These are phyloP conservation scores for Coniochaeta sp. DNA, from an alignment of 2,329 filamentous ascomycete species.

Conservation along the genomic window DNA sequence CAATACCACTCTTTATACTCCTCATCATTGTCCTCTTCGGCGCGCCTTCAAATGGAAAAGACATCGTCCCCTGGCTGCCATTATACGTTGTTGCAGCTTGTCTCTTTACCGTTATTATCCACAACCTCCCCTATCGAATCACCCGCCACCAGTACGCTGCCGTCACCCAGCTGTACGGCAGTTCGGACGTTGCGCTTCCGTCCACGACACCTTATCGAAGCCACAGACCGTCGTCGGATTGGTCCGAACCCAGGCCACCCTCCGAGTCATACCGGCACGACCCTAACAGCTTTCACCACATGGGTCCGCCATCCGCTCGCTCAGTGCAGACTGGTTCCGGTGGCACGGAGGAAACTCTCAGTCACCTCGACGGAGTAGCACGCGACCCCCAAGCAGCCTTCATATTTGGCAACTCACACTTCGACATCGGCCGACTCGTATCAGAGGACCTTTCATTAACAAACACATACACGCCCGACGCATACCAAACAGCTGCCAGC, in stretches of 20 bases:
- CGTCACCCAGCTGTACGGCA: background rate
- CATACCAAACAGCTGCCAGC: background rate
- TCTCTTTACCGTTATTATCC: constrained; percentile 10
- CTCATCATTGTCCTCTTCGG: constrained; percentile 10
- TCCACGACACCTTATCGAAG: background rate
- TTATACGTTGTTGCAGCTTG: constrained; percentile 11
- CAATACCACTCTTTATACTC: constrained; percentile 11
- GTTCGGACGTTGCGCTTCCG: background rate
- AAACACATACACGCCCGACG: background rate
- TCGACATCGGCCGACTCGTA: background rate
- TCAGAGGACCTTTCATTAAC: background rate
- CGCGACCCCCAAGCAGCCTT: background rate
- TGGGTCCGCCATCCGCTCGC: background rate
- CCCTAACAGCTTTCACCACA: background rate
- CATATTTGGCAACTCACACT: background rate
- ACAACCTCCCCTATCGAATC: constrained; percentile 2
- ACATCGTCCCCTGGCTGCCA: constrained; percentile 16
- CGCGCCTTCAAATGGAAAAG: constrained; percentile 6
- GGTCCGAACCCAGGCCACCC: background rate
- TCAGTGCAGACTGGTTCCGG: background rate
- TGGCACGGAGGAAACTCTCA: background rate
- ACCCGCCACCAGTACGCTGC: background rate
- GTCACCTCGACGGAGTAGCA: background rate
- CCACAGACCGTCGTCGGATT: background rate
- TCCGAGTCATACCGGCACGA: background rate